Evolutionary conservation across 805 yeast species (phyloP).

Genomic region (Teunomyces stri): DNA sequence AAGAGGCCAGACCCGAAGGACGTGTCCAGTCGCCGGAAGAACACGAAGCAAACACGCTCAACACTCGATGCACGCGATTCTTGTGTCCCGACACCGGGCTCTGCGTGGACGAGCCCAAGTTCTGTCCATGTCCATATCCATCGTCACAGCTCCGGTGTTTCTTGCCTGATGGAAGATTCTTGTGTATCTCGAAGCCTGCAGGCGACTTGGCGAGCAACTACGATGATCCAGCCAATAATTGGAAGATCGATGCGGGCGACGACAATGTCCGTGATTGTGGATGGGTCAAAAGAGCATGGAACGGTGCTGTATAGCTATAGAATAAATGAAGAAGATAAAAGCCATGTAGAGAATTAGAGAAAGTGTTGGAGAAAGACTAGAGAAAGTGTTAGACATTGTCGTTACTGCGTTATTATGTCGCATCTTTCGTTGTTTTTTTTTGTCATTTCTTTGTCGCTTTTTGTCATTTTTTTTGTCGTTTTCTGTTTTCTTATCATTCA

Average conservation of each 20-base stretch:
- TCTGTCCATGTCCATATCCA: conserved; percentile 92
- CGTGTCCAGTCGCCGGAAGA: conserved; percentile 29
- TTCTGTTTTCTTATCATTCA: neutral
- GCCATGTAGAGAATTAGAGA: neutral
- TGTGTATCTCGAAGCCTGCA: conserved; percentile 85
- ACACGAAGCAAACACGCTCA: conserved; percentile 37
- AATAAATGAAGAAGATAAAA: neutral
- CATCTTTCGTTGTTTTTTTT: no score
- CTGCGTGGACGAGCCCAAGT: conserved; percentile 67
- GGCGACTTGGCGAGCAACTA: conserved; percentile 30
- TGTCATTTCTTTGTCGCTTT: neutral
- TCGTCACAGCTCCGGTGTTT: conserved; percentile 79
- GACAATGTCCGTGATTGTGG: conserved; percentile 69
- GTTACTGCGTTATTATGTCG: no score
- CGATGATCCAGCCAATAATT: conserved; percentile 43
- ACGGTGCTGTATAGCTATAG: conserved; percentile 34
- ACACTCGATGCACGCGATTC: conserved; percentile 56
- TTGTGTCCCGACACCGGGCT: conserved; percentile 79
- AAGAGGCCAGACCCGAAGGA: conserved; percentile 23
- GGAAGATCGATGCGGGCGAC: conserved; percentile 50
- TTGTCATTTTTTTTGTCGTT: no score
- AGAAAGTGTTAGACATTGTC: no score
- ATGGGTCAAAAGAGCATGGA: conserved; percentile 75
- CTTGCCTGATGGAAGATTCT: conserved; percentile 64
- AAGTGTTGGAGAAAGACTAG: neutral